phyloP scores from a whole-genome alignment of 805 yeast species.

The Myxozyma geophila region DNA sequence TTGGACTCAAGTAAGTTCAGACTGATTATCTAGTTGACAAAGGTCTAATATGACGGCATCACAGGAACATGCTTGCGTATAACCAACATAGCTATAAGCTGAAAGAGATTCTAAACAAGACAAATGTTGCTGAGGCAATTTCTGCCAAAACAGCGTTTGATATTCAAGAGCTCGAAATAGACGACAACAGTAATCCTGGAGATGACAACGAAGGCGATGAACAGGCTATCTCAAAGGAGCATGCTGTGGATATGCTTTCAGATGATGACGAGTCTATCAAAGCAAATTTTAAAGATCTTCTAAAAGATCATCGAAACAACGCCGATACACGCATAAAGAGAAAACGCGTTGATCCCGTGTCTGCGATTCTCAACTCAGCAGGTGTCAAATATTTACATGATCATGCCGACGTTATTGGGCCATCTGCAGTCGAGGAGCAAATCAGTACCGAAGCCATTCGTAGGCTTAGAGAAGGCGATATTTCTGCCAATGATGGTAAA shows the following conservation, averaged over 20 bases:
- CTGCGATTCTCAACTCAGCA: constrained; percentile 28
- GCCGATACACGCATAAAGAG: not conserved
- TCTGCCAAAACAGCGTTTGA: constrained; percentile 14
- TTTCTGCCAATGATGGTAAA: not conserved
- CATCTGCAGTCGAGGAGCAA: constrained; percentile 22
- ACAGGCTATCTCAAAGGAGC: not conserved
- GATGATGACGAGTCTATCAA: constrained; percentile 1
- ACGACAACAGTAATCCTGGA: too few relatives aligned
- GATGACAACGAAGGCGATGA: not conserved
- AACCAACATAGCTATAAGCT: constrained; percentile 5
- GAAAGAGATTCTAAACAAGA: constrained; percentile 22
- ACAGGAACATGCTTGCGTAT: constrained; percentile 20
- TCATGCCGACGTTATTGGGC: constrained; percentile 27
- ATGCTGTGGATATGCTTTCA: not conserved
- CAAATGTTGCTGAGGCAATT: constrained; percentile 31
- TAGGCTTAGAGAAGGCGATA: not conserved
- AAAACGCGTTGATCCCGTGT: constrained; percentile 22
- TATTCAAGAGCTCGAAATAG: constrained; percentile 14
- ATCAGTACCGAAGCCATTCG: constrained; percentile 17
- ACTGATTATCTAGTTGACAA: not conserved
- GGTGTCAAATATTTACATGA: constrained; percentile 32
- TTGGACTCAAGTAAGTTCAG: constrained; percentile 20
- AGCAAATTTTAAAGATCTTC: not conserved
- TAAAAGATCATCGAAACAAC: not conserved
- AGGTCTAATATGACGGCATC: not conserved